Evolutionary conservation across 2,329 filamentous ascomycete genomes (phyloP), one percentile per base, ranked within the genome.

Genomic region (Clonostachys rhizophaga): DNA sequence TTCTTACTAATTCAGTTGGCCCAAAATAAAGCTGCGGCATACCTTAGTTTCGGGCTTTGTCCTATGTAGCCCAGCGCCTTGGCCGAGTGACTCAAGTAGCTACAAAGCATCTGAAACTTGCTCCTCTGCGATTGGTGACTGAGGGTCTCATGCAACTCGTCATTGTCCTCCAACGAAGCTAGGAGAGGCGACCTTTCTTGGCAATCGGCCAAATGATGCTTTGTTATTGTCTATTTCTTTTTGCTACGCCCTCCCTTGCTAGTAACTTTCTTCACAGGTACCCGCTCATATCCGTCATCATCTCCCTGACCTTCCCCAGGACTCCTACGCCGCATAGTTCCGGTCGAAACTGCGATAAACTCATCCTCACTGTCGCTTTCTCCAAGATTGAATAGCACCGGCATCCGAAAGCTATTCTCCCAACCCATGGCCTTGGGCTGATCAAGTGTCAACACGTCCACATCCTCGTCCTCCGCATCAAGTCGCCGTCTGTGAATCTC

Each of bases 351-450:
- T 5, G 78, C 72, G 24, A 86, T 69, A 50, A 85, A 84, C 60
- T 99, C 95, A 58, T 99, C 94, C 60, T 96, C 94, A 60, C 89
- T 96, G 60, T 97, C 94, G 56, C 89, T 96, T 58, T 95, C 91
- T 43, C 91, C 90, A 42, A 97, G 81, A 61, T 96, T 89, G 52
- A 96, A 81, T n/a, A 96, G 69, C 4, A 99, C 89, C 1, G 94
- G 95, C 86, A 99, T 95, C 49, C 83, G 79, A 63, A 96, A 97
- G n/a, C 76, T 74, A n/a, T 35, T 34, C 18, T 41, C 43, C 14
- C 47, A 35, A 17, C 44, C 46, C 18, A 33, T 43, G 11, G 18
- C 42, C 36, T 76, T 74, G 14, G 36, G 36, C 45, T 81, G 74
- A 9, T 79, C 78, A 41, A 89, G 74, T 0, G 88, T 91, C 48